These are phyloP conservation scores for Boletus sensibilis DNA, from an alignment of 768 basidiomycete species.

Conservation along the genomic window DNA sequence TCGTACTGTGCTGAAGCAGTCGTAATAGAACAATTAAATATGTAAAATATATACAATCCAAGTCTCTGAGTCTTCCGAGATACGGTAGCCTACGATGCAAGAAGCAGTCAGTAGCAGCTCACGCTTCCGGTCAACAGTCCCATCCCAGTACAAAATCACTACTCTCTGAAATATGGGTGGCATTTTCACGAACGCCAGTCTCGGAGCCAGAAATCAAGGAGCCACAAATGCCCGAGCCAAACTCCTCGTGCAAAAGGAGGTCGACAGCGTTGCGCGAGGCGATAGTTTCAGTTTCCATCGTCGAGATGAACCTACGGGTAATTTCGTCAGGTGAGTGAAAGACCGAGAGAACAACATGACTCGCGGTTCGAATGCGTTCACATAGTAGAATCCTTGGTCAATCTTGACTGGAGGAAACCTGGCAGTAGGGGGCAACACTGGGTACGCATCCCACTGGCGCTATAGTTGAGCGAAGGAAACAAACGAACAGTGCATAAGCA, in stretches of 20 bases:
- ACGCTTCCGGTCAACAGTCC: slow-evolving; percentile 55
- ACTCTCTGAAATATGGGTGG: slow-evolving; percentile 10
- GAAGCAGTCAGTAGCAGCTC: neutral
- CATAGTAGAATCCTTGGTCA: slow-evolving; percentile 80
- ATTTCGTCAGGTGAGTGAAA: slow-evolving; percentile 1
- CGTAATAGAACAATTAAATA: neutral
- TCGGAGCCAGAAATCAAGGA: slow-evolving; percentile 33
- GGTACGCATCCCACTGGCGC: slow-evolving; percentile 79
- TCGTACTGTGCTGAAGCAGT: neutral
- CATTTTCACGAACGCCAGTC: slow-evolving; percentile 9
- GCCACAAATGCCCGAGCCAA: slow-evolving; percentile 68
- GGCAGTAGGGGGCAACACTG: slow-evolving; percentile 62
- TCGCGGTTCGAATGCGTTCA: slow-evolving; percentile 89
- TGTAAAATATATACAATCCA: slow-evolving; percentile 2
- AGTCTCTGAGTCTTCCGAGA: neutral
- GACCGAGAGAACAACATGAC: slow-evolving; percentile 29
- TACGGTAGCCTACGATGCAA: neutral
- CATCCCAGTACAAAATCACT: slow-evolving; percentile 65
- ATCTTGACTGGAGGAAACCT: slow-evolving; percentile 78
- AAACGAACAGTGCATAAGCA: neutral
- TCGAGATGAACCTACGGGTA: slow-evolving; percentile 66
- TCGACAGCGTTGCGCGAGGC: slow-evolving; percentile 83
- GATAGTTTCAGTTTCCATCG: slow-evolving; percentile 93
- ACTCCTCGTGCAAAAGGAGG: slow-evolving; percentile 70
- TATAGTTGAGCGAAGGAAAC: slow-evolving; percentile 4